These are phyloP conservation scores for Fusarium avenaceum DNA, from an alignment of 2,329 filamentous ascomycete species.

Conservation along the genomic window DNA sequence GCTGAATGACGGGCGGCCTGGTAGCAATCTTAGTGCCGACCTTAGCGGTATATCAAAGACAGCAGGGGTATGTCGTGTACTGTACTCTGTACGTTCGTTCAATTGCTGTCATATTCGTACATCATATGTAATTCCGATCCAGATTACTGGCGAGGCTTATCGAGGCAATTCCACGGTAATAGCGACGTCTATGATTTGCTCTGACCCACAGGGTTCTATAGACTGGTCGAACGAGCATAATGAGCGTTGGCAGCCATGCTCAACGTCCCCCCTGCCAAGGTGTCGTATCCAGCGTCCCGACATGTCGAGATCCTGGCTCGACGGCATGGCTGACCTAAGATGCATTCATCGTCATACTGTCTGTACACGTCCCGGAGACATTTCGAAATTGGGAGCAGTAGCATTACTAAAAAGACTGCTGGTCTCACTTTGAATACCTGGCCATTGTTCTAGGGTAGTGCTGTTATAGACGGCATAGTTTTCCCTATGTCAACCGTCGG, in stretches of 20 bases:
- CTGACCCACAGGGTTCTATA: not conserved
- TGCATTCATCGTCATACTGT: constrained; percentile 19
- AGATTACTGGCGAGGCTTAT: not conserved
- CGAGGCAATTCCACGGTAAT: not conserved
- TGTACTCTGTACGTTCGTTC: not conserved
- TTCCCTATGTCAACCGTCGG: constrained; percentile 7
- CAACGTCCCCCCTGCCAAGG: constrained; percentile 38
- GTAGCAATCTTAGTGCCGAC: constrained; percentile 19
- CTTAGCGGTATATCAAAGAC: constrained; percentile 19
- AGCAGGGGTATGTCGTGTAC: constrained; percentile 2
- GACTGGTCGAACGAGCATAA: too few relatives aligned
- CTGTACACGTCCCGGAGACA: constrained; percentile 12
- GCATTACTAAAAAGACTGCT: not conserved
- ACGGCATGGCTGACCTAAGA: constrained; percentile 19
- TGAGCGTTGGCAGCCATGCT: constrained; percentile 22
- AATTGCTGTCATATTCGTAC: not conserved
- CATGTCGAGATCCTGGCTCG: constrained; percentile 7
- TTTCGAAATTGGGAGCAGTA: constrained; percentile 5
- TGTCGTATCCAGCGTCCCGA: constrained; percentile 8
- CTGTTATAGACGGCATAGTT: constrained; percentile 5
- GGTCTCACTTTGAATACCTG: constrained; percentile 5
- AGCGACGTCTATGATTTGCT: constrained; percentile 7
- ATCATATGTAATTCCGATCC: not conserved
- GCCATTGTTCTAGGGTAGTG: constrained; percentile 2
- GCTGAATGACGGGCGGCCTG: constrained; percentile 2